A percentile compares a stretch with the other conserved stretches of the same genome.
phyloP scores from a whole-genome alignment of 2,329 filamentous ascomycete species.

The Fusarium humuli region DNA sequence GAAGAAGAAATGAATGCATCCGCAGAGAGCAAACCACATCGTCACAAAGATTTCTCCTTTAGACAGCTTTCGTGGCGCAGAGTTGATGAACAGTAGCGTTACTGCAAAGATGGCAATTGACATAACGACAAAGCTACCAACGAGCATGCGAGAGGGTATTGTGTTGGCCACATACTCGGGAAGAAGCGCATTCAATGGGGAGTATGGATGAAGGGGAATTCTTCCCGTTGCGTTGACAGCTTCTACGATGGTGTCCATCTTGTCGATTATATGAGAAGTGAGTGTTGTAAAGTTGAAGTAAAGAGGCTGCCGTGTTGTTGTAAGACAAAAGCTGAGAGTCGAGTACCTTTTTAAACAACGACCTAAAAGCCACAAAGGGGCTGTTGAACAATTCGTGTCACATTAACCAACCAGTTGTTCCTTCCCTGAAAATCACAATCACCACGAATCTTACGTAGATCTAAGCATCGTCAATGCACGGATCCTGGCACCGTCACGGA shows the following conservation, averaged over 20 bases:
- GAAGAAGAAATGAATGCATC: slow-evolving; percentile 59
- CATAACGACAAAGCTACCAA: slow-evolving; percentile 68
- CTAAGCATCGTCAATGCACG: background rate
- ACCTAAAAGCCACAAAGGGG: background rate
- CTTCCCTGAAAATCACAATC: slow-evolving; percentile 6
- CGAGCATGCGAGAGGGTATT: slow-evolving; percentile 67
- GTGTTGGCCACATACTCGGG: slow-evolving; percentile 75
- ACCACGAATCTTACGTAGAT: background rate
- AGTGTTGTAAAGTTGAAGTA: background rate
- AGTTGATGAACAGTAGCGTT: slow-evolving; percentile 66
- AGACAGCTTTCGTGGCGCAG: slow-evolving; percentile 63
- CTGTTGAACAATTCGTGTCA: background rate
- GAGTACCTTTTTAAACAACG: background rate
- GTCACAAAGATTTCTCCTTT: slow-evolving; percentile 68
- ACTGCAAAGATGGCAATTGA: slow-evolving; percentile 67
- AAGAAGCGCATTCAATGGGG: slow-evolving; percentile 72
- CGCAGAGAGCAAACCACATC: slow-evolving; percentile 82
- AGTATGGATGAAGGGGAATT: slow-evolving; percentile 72
- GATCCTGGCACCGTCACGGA: slow-evolving; percentile 29
- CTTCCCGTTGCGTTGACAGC: slow-evolving; percentile 15
- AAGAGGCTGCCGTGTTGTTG: background rate
- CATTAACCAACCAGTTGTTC: background rate
- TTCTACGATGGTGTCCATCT: slow-evolving; percentile 31
- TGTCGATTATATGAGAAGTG: background rate
- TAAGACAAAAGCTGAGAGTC: background rate